Evolutionary conservation across 2,329 filamentous ascomycete genomes (phyloP).

Genomic region (Grosmannia penicillata): DNA sequence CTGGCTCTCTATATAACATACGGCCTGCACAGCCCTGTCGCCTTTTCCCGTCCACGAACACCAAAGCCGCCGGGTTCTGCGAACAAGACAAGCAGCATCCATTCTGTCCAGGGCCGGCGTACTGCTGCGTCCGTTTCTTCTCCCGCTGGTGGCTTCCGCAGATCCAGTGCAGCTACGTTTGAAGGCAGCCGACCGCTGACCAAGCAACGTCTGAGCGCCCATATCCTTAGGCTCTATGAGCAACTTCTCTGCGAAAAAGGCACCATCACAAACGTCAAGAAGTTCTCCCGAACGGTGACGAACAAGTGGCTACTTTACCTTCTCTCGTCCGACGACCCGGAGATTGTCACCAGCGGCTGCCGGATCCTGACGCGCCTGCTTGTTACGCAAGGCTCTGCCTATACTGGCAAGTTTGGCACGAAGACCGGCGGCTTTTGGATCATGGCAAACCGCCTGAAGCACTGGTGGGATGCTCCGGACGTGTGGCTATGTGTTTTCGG

Average conservation of each 20-base stretch:
- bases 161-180: no score
- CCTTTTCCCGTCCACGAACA: conserved; percentile 32
- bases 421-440: conserved; percentile 83
- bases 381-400: conserved; percentile 64
- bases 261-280: conserved; percentile 56
- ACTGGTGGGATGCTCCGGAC: conserved; percentile 76
- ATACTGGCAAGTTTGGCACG: conserved; percentile 67
- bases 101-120: no score
- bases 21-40: conserved; percentile 47
- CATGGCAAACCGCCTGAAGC: conserved; percentile 65
- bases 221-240: conserved; percentile 63
- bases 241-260: conserved; percentile 61
- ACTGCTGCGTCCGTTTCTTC: no score
- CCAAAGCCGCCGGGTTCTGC: conserved; percentile 25
- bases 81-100: no score
- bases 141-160: no score
- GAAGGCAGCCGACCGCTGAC: conserved; percentile 23
- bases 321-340: conserved; percentile 70
- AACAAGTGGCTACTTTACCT: conserved; percentile 96
- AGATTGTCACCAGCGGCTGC: conserved; percentile 65
- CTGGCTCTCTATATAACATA: conserved; percentile 89
- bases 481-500: conserved; percentile 83
- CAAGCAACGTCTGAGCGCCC: conserved; percentile 57
- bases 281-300: conserved; percentile 87
- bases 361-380: conserved; percentile 76